Evolutionary conservation across 2,329 filamentous ascomycete genomes (phyloP).

Genomic region (Ophidiomyces ophidiicola): DNA sequence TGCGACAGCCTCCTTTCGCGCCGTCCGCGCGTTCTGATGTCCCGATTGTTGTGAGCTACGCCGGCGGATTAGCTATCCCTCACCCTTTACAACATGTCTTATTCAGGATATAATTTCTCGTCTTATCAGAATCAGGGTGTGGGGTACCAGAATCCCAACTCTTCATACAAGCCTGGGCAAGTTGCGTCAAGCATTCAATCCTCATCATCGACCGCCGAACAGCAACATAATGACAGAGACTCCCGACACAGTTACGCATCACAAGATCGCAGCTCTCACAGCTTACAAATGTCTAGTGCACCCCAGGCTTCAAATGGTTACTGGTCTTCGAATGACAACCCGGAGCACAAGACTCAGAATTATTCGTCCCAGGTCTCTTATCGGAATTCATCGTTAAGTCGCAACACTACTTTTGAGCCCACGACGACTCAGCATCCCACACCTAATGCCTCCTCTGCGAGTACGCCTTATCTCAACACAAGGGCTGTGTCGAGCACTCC

Average conservation of each 20-base stretch:
- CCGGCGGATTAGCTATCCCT: background rate
- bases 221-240: slow-evolving; percentile 9
- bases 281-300: slow-evolving; percentile 2
- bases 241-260: slow-evolving; percentile 11
- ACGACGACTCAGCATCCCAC: background rate
- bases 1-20: no score
- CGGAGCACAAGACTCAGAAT: slow-evolving; percentile 5
- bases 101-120: slow-evolving; percentile 13
- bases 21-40: background rate
- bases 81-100: slow-evolving; percentile 12
- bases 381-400: slow-evolving; percentile 10
- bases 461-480: background rate
- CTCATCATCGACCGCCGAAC: background rate
- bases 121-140: slow-evolving; percentile 11
- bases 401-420: background rate
- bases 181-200: slow-evolving; percentile 2
- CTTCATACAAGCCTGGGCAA: slow-evolving; percentile 7
- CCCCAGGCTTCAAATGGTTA: slow-evolving; percentile 6
- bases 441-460: background rate
- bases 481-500: background rate
- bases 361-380: slow-evolving; percentile 10
- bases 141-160: slow-evolving; percentile 5
- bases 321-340: slow-evolving; percentile 9
- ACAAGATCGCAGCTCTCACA: slow-evolving; percentile 10
- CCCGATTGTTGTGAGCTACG: background rate